Conservation (phyloP, 148 eudicot species). For the Camellia japonica region DNA sequence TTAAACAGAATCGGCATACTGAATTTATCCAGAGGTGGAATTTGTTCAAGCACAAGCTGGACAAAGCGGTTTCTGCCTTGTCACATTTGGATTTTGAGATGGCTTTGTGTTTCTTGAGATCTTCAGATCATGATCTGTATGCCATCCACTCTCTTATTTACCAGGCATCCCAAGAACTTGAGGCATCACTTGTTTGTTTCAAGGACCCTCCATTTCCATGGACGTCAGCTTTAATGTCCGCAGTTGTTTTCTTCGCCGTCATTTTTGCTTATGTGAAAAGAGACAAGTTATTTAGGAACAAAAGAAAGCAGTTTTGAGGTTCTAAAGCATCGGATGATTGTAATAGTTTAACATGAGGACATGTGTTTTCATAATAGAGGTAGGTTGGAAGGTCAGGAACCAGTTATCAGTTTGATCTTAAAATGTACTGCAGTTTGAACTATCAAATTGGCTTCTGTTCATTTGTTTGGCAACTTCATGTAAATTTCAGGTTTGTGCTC, state of each 20-base stretch:
- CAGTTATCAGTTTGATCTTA: conserved; percentile 9
- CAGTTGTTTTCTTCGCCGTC: conserved; percentile 43
- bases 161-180: conserved; percentile 76
- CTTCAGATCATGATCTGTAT: conserved; percentile 88
- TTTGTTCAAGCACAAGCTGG: conserved; percentile 82
- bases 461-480: conserved; percentile 5
- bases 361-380: conserved; percentile 40
- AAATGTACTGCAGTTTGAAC: conserved; percentile 17
- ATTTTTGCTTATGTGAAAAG: conserved; percentile 58
- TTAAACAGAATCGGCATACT: conserved; percentile 49
- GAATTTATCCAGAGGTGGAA: conserved; percentile 87
- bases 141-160: conserved; percentile 83
- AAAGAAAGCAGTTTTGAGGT: conserved; percentile 88
- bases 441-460: conserved; percentile 6
- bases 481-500: neutral
- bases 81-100: conserved; percentile 84
- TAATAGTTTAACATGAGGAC: conserved; percentile 20
- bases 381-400: conserved; percentile 21
- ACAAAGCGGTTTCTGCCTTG: conserved; percentile 69
- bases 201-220: conserved; percentile 92
- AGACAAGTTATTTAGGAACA: conserved; percentile 71
- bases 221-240: conserved; percentile 60
- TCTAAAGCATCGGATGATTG: conserved; percentile 15
- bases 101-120: conserved; percentile 74
- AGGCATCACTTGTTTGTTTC: conserved; percentile 91